Evolutionary conservation across 768 basidiomycete species (phyloP), one percentile per base, ranked within the genome.

Genomic region (Rhizopogon sp.): DNA sequence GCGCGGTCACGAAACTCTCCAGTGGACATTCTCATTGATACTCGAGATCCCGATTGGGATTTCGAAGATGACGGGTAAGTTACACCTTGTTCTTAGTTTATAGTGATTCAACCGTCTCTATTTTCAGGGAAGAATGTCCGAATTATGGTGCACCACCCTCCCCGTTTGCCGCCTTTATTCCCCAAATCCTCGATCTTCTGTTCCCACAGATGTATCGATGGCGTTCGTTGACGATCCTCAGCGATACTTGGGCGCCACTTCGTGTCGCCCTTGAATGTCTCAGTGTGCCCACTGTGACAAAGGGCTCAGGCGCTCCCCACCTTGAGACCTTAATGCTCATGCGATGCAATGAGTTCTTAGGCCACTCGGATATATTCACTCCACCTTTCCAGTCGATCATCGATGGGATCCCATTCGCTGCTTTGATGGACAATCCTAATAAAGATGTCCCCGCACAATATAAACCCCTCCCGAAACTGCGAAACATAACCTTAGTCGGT

Each of bases 231-330:
- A 71, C 70, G 20, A 76, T 85, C 60, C 71, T 81, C 40, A 81
- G 80, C 29, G 80, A 84, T 61, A 73, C 77, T 7, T 83, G 76
- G 76, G 72, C 74, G n/a, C 82, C 82, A 13, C 80, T 86, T 80
- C 74, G 78, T 58, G 64, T 72, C 46, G 82, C 79, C 10, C 71
- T 86, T 16, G 60, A 64, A 25, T 64, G 69, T 9, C 73, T 85
- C 37, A 78, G 80, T 57, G 67, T 70, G 7, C 51, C 59, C 13
- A 52, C 58, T 64, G 33, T 60, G 65, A 14, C 45, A 57, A 29
- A 74, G 75, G 40, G 76, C 77, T 8, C 52, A 57, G 49, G 44
- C 49, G 61, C 56, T 9, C 58, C 65, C 6, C 61, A 62, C 20
- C 75, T 83, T 41, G 77, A 82, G 63, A 76, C 73, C 5, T 66